phyloP scores from a whole-genome alignment of 805 yeast genomes.

The Wickerhamiella sorbophila region DNA sequence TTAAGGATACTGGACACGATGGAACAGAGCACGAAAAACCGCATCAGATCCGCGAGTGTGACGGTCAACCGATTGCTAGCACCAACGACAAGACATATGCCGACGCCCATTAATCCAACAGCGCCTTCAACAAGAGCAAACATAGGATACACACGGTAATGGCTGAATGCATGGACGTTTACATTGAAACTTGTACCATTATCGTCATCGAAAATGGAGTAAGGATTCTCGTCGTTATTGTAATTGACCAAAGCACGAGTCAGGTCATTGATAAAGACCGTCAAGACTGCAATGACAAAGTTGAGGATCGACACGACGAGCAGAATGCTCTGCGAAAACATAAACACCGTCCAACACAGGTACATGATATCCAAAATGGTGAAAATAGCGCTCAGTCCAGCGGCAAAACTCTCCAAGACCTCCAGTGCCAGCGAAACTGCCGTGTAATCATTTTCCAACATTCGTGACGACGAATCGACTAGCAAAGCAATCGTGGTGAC shows the following conservation, averaged over 20 bases:
- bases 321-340: slow-evolving; percentile 18
- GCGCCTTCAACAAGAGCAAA: slow-evolving; percentile 15
- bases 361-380: slow-evolving; percentile 1
- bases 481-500: slow-evolving; percentile 12
- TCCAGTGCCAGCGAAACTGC: slow-evolving; percentile 6
- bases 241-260: slow-evolving; percentile 1
- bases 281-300: slow-evolving; percentile 13
- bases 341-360: slow-evolving; percentile 12
- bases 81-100: slow-evolving; percentile 12
- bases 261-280: slow-evolving; percentile 15
- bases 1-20: slow-evolving; percentile 10
- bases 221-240: background rate
- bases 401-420: slow-evolving; percentile 14
- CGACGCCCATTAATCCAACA: slow-evolving; percentile 18
- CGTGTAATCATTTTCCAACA: slow-evolving; percentile 7
- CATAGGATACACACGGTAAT: slow-evolving; percentile 14
- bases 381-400: slow-evolving; percentile 15
- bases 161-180: slow-evolving; percentile 2
- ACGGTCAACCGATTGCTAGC: slow-evolving; percentile 17
- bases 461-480: slow-evolving; percentile 12
- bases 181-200: background rate
- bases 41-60: slow-evolving; percentile 11
- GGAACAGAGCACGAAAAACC: slow-evolving; percentile 10
- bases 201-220: background rate
- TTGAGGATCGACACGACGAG: slow-evolving; percentile 15